These are phyloP conservation scores for Bipolaris sorokiniana DNA, from an alignment of 2,329 filamentous ascomycete genomes.

Conservation along the genomic window DNA sequence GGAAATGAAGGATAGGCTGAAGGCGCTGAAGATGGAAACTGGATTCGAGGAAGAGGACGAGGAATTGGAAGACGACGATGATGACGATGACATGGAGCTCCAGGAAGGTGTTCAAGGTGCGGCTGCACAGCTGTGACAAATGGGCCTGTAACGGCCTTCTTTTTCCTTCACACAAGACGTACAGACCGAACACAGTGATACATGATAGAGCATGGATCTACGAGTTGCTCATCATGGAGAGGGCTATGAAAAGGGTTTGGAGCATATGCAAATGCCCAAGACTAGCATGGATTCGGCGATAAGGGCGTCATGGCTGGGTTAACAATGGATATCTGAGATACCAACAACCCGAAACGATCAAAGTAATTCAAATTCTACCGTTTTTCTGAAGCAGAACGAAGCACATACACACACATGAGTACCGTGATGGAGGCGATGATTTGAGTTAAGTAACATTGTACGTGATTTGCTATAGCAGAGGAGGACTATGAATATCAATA, in stretches of 20 bases:
- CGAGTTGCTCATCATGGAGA: not conserved
- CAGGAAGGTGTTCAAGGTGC: conserved; percentile 41
- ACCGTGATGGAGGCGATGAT: not conserved
- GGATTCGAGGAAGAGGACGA: conserved; percentile 73
- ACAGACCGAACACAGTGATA: not conserved
- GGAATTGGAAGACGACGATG: conserved; percentile 67
- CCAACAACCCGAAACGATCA: conserved; percentile 6
- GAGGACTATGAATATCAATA: not conserved
- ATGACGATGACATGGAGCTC: conserved; percentile 53
- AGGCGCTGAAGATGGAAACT: conserved; percentile 71
- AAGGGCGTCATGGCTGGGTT: conserved; percentile 28
- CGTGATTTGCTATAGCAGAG: not conserved
- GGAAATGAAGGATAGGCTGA: conserved; percentile 79
- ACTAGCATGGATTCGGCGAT: conserved; percentile 29
- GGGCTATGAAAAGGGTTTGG: conserved; percentile 5
- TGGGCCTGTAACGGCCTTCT: conserved; percentile 17
- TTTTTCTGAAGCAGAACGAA: not conserved
- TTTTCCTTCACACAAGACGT: not conserved
- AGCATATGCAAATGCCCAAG: conserved; percentile 7
- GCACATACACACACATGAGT: not conserved
- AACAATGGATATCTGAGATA: conserved; percentile 17
- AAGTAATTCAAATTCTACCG: conserved; percentile 1
- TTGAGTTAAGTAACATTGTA: not conserved
- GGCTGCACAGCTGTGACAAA: conserved; percentile 26
- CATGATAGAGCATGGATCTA: not conserved